Conservation (phyloP, 345 rosid species). For the Ceriops decandra region DNA sequence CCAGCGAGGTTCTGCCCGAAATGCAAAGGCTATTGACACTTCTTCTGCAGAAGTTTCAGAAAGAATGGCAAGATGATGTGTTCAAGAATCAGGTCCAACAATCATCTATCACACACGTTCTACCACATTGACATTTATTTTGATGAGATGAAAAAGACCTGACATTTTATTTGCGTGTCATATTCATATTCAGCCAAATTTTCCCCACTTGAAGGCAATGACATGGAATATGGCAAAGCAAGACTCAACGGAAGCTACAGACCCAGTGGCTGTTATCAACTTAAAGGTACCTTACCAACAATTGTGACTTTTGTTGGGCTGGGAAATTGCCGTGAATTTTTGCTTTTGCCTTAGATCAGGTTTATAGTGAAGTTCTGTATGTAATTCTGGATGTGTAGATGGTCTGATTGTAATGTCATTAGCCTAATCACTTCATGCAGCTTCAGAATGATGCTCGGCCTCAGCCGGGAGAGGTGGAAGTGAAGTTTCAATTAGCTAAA, state of each 20-base stretch:
- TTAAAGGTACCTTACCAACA: conserved; percentile 36
- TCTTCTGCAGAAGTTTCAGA: conserved; percentile 55
- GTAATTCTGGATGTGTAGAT: background rate
- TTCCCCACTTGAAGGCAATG: conserved; percentile 54
- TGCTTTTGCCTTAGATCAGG: too few relatives aligned
- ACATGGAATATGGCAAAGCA: conserved; percentile 49
- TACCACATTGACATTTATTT: background rate
- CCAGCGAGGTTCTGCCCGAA: conserved; percentile 56
- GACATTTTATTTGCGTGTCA: background rate
- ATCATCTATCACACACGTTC: background rate
- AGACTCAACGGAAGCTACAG: conserved; percentile 20
- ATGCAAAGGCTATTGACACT: conserved; percentile 51
- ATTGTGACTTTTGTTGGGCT: background rate
- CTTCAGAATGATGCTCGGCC: conserved; percentile 47
- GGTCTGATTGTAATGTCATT: background rate
- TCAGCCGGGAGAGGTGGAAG: conserved; percentile 36
- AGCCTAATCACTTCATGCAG: conserved; percentile 20
- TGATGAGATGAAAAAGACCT: background rate
- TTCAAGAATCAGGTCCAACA: conserved; percentile 44
- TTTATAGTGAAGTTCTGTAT: background rate
- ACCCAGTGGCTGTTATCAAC: conserved; percentile 47
- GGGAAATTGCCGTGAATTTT: background rate
- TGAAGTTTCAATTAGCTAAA: conserved; percentile 44
- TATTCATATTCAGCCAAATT: conserved; percentile 31
- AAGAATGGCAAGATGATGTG: conserved; percentile 54